Evolutionary conservation across 1,284 basidiomycete species (phyloP).

Genomic region (Lignosus rhinocerotis): DNA sequence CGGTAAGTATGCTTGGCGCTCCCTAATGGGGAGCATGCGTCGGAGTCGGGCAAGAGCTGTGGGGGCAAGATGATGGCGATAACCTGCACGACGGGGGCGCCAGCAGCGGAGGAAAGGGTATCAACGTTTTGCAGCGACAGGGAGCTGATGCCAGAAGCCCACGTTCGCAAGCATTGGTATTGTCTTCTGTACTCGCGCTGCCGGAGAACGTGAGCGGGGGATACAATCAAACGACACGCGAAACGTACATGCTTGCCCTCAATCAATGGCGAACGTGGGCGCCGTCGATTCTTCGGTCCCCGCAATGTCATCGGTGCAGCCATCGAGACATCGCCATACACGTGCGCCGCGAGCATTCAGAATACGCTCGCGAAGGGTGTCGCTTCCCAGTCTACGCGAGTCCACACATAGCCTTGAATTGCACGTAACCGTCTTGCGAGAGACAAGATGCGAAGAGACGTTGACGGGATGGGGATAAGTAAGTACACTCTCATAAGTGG

Average conservation of each 20-base stretch:
- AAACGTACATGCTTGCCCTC: background rate
- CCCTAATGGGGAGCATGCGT: slow-evolving; percentile 4
- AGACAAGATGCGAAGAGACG: too few species aligned
- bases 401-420: background rate
- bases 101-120: background rate
- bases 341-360: slow-evolving; percentile 1
- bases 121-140: background rate
- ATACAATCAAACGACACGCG: background rate
- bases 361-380: background rate
- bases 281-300: background rate
- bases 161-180: slow-evolving; percentile 6
- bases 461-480: too few species aligned
- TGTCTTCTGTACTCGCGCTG: background rate
- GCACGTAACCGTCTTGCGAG: background rate
- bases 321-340: background rate
- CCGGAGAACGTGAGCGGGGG: background rate
- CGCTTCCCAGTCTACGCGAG: background rate
- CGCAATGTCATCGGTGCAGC: background rate
- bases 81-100: background rate
- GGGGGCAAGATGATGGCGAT: slow-evolving; percentile 4
- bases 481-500: too few species aligned
- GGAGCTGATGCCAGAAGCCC: slow-evolving; percentile 6
- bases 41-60: slow-evolving; percentile 1
- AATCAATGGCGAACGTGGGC: slow-evolving; percentile 6
- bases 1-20: slow-evolving; percentile 1